These are phyloP conservation scores for Ceratobasidium sp. DNA, from an alignment of 1,284 basidiomycete genomes.

Conservation along the genomic window DNA sequence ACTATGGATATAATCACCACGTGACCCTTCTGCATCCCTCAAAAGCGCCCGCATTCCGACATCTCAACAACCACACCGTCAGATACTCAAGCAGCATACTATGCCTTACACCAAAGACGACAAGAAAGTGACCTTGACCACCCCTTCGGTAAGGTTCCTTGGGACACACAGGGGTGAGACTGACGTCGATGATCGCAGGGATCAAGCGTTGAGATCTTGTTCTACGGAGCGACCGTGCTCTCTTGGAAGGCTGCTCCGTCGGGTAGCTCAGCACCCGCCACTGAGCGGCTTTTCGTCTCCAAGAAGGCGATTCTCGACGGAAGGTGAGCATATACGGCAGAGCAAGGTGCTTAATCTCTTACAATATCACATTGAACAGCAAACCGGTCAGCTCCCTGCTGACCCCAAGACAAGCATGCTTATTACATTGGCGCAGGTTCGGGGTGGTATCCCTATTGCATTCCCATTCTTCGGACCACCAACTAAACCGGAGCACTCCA, in stretches of 20 bases:
- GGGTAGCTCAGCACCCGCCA: slow-evolving; percentile 50
- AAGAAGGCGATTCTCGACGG: slow-evolving; percentile 69
- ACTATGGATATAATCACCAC: slow-evolving; percentile 1
- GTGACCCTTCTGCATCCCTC: slow-evolving; percentile 1
- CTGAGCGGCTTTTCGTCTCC: slow-evolving; percentile 70
- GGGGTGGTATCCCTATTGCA: slow-evolving; percentile 87
- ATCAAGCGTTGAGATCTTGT: slow-evolving; percentile 74
- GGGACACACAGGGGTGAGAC: neutral
- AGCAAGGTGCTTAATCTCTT: neutral
- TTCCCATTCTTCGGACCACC: slow-evolving; percentile 91
- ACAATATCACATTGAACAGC: slow-evolving; percentile 63
- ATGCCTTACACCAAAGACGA: slow-evolving; percentile 45
- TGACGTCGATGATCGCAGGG: slow-evolving; percentile 64
- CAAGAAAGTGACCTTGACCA: slow-evolving; percentile 37
- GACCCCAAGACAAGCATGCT: slow-evolving; percentile 15
- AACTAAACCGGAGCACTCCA: slow-evolving; percentile 72
- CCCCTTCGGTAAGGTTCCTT: slow-evolving; percentile 14
- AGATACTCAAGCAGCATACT: neutral
- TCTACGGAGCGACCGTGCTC: slow-evolving; percentile 81
- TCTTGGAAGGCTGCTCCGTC: slow-evolving; percentile 57
- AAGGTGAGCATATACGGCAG: slow-evolving; percentile 45
- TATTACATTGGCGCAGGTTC: slow-evolving; percentile 58
- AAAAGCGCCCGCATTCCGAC: slow-evolving; percentile 1
- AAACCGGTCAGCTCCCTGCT: slow-evolving; percentile 79
- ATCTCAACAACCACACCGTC: slow-evolving; percentile 11